Base-by-base conservation (phyloP, 805 yeast species). In the Ogataea pini region DNA sequence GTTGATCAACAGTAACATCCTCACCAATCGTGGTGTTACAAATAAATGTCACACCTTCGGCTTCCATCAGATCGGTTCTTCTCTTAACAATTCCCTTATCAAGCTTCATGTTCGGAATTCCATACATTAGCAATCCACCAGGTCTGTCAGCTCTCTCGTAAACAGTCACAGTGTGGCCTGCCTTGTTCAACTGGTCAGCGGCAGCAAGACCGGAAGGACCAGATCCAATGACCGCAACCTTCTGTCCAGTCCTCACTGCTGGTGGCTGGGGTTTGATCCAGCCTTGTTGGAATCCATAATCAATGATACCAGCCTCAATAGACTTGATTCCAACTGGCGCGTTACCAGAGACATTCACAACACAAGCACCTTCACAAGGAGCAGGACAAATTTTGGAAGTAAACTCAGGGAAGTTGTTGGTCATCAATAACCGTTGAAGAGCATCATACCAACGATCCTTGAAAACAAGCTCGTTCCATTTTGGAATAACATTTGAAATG, bases 341-440 rank as follows among this genome's bases (percentile, higher is more conserved):
- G 68, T 85, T 89, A 60, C 94, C 89, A 41, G 97, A 96, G 61
- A 94, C 77, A 28, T 89, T 92, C 40, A 68, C 71, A 70, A 82
- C 80, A 72, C 95, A 86, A 2, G 98, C 96, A 60, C 97, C 97
- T 70, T 91, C 96, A 75, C 99, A 92, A 55, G 99, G 99, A 52
- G 98, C 98, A 18, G 99, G 99, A 73, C 99, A 92, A 55, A 92
- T 92, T 72, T 97, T 83, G 52, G 97, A 96, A 51, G 98, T 92
- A 64, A 94, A 92, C 72, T 94, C 98, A 18, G 98, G 98, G 86
- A 94, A 92, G 73, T 94, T 92, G 75, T 92, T 92, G 52, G 99
- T 94, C 91, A 90, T 92, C 66, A 88, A 72, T 67, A 92, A 78
- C 60, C 96, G 80, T 67, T 90, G 92, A 61, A 90, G 77, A 16